phyloP scores from a whole-genome alignment of 106 monocot genomes.

The Allium cepa region DNA sequence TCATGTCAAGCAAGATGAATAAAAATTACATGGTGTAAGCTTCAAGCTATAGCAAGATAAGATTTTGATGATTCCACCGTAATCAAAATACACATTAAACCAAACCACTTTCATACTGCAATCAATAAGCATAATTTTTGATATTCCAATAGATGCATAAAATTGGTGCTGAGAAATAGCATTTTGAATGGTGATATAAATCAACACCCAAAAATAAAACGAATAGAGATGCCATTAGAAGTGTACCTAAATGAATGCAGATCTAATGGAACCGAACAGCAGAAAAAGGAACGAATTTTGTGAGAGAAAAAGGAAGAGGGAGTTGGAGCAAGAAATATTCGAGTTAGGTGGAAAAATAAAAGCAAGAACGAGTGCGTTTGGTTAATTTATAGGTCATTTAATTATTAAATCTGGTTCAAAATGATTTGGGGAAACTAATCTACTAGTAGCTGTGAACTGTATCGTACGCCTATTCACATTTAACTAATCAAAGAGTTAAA shows the following conservation, averaged over 20 bases:
- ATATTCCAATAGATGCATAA: neutral
- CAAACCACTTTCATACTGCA: neutral
- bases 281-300: neutral
- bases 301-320: neutral
- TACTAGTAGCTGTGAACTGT: too few relatives aligned
- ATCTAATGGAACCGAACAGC: neutral
- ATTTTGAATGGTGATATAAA: neutral
- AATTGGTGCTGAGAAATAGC: neutral
- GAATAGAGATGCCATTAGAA: neutral
- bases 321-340: slow-evolving; percentile 3
- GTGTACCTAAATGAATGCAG: slow-evolving; percentile 1
- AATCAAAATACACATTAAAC: neutral
- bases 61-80: neutral
- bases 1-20: neutral
- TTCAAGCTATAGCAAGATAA: neutral
- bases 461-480: too few relatives aligned
- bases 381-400: too few relatives aligned
- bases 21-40: neutral
- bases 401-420: too few relatives aligned
- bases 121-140: neutral
- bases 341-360: slow-evolving; percentile 1
- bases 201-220: neutral
- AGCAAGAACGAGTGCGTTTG: neutral
- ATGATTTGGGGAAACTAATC: too few relatives aligned
- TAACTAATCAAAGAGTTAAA: too few relatives aligned